Percentiles rank a stretch among this genome's conserved stretches.
Conservation (phyloP, 352 stramenopile genomes). For the Pythium sukuiense region DNA sequence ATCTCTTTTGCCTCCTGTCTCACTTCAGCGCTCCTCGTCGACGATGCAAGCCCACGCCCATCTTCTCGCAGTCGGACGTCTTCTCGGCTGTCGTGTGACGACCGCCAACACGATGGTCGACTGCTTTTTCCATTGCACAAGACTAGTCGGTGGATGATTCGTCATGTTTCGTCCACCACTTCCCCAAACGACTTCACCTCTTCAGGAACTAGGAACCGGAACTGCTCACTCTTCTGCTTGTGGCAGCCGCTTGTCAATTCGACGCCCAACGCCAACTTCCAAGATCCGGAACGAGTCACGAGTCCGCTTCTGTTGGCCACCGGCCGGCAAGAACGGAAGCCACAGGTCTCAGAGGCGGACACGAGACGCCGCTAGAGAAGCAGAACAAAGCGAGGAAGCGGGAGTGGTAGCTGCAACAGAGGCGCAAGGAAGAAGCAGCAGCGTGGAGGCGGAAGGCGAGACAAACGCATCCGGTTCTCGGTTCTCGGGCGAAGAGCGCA, state of each 20-base stretch:
- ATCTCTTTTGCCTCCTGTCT: not conserved
- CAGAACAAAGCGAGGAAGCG: not conserved
- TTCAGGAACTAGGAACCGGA: not conserved
- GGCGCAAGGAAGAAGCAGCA: not conserved
- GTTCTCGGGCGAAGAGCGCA: not conserved
- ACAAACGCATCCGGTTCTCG: not conserved
- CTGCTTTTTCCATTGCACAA: not conserved
- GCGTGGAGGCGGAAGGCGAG: not conserved
- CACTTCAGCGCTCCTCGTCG: not conserved
- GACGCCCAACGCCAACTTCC: not conserved
- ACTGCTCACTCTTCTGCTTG: not conserved
- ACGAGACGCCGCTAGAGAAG: not conserved
- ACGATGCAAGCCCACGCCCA: not conserved
- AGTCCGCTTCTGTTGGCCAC: not conserved
- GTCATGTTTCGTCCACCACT: not conserved
- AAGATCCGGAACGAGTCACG: not conserved
- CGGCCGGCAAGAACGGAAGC: not conserved
- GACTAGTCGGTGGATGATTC: not conserved
- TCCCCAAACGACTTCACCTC: not conserved
- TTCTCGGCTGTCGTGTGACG: not conserved
- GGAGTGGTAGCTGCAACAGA: not conserved
- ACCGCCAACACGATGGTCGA: not conserved
- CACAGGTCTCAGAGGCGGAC: not conserved
- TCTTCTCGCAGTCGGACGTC: not conserved
- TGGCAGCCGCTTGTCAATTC: not conserved